Conservation (phyloP, 768 basidiomycete species). For the Russula sp. region DNA sequence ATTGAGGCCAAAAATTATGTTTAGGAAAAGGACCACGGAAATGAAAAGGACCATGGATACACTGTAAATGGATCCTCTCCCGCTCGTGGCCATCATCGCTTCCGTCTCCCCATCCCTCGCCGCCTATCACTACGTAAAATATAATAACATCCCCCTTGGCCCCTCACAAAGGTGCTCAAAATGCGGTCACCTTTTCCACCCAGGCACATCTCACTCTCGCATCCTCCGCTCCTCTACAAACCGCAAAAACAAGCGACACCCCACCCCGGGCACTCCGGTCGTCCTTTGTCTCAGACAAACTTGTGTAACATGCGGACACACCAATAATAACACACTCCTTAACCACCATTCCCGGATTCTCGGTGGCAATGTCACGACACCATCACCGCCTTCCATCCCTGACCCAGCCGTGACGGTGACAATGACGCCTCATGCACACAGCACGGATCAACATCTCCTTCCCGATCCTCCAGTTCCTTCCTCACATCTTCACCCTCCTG, state of each 20-base stretch:
- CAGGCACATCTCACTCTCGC: conserved; percentile 34
- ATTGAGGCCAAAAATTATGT: too few species aligned
- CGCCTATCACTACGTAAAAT: conserved; percentile 49
- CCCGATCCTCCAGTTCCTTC: neutral
- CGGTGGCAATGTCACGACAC: neutral
- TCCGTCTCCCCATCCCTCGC: conserved; percentile 50
- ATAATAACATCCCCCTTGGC: conserved; percentile 24
- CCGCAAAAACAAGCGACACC: conserved; percentile 14
- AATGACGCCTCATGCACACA: conserved; percentile 3
- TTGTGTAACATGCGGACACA: conserved; percentile 27
- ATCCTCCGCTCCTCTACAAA: conserved; percentile 29
- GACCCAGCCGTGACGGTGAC: neutral
- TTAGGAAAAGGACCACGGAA: too few species aligned
- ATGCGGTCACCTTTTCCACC: conserved; percentile 47
- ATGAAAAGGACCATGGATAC: too few species aligned
- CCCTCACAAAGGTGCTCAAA: conserved; percentile 35
- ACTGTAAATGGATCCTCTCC: conserved; percentile 22
- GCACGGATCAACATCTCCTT: conserved; percentile 1
- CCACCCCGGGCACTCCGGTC: conserved; percentile 7
- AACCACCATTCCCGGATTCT: neutral
- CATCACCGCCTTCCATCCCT: neutral
- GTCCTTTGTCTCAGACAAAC: neutral
- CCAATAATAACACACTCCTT: conserved; percentile 26
- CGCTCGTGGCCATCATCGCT: conserved; percentile 43
- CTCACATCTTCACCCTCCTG: neutral